Evolutionary conservation across 257 asterid genomes (phyloP).

Genomic region (Phtheirospermum japonicum): DNA sequence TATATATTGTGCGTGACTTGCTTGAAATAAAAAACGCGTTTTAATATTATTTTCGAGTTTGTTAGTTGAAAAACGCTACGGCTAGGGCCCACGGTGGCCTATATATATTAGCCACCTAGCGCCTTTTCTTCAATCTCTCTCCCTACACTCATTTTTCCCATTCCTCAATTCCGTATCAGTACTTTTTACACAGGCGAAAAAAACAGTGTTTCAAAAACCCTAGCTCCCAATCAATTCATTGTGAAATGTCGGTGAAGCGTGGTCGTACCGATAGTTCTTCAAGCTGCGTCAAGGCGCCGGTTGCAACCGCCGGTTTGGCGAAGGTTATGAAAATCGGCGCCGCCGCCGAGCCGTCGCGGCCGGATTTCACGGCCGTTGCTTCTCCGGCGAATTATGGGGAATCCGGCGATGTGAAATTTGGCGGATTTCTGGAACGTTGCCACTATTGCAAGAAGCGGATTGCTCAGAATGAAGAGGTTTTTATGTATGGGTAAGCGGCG

Average conservation of each 20-base stretch:
- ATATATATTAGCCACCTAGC: conserved; percentile 28
- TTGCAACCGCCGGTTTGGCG: conserved; percentile 10
- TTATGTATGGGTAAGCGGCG: conserved; percentile 51
- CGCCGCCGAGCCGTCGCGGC: conserved; percentile 27
- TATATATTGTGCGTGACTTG: background rate
- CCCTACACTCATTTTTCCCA: background rate
- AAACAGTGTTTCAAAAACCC: conserved; percentile 23
- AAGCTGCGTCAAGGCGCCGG: conserved; percentile 12
- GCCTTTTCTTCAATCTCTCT: background rate
- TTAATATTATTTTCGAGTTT: background rate
- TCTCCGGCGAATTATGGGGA: conserved; percentile 26
- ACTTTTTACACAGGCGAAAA: background rate
- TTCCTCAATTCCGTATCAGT: conserved; percentile 1
- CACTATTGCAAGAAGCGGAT: conserved; percentile 46
- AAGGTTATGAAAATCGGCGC: conserved; percentile 28
- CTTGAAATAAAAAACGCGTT: background rate
- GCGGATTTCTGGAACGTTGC: conserved; percentile 46
- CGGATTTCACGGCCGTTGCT: conserved; percentile 24
- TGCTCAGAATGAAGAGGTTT: conserved; percentile 42
- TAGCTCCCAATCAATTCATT: conserved; percentile 20
- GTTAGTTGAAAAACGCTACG: background rate
- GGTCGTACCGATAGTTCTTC: conserved; percentile 33
- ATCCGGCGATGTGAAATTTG: conserved; percentile 26
- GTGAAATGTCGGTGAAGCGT: conserved; percentile 38
- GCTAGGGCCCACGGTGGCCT: background rate